phyloP scores from a whole-genome alignment of 106 monocot species.

The Platanthera zijinensis region DNA sequence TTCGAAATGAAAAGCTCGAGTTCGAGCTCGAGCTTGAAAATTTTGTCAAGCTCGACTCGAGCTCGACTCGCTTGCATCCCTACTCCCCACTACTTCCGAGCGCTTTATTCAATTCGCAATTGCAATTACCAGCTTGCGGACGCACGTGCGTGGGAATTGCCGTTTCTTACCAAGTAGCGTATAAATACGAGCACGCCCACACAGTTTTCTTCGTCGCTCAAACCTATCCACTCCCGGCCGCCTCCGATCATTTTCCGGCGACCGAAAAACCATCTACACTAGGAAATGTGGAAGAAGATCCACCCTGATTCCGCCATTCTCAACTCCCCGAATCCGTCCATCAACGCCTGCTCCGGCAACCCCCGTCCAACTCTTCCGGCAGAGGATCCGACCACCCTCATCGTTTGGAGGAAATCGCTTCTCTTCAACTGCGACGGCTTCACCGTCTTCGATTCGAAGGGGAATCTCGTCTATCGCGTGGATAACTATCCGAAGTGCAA shows the following conservation, averaged over 20 bases:
- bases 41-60: too few relatives aligned
- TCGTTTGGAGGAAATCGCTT: constrained; percentile 21
- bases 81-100: too few relatives aligned
- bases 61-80: too few relatives aligned
- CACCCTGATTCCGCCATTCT: background rate
- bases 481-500: constrained; percentile 12
- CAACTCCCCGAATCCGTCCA: background rate
- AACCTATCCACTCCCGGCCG: too few relatives aligned
- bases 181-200: too few relatives aligned
- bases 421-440: constrained; percentile 24
- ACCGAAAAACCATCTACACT: background rate
- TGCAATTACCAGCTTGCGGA: too few relatives aligned
- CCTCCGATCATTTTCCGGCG: background rate
- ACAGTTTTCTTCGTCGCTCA: too few relatives aligned
- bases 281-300: background rate
- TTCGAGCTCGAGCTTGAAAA: too few relatives aligned
- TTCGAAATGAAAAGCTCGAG: too few relatives aligned
- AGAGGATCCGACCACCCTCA: background rate
- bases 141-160: too few relatives aligned
- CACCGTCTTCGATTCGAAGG: constrained; percentile 16
- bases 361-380: background rate
- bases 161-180: too few relatives aligned
- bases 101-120: too few relatives aligned
- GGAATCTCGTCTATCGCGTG: constrained; percentile 18
- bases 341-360: background rate